Conservation (phyloP, 2,329 filamentous ascomycete species). For the Scleromitrula shiraiana region DNA sequence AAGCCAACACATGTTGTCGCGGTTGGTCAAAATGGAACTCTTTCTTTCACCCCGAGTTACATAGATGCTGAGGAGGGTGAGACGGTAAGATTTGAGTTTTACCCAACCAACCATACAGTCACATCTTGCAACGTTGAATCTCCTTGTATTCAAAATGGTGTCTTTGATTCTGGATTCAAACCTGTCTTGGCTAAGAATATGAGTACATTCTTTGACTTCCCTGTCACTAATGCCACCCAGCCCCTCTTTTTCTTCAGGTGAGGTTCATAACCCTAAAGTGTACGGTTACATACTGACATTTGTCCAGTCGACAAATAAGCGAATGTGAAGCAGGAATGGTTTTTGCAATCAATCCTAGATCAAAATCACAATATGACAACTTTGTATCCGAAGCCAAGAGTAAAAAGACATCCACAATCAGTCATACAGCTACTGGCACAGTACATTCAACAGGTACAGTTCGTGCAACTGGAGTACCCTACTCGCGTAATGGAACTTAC, state of each 20-base stretch:
- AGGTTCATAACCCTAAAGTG: background rate
- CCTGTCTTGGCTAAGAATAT: conserved; percentile 5
- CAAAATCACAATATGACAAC: conserved; percentile 1
- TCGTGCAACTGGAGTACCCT: background rate
- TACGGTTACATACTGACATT: background rate
- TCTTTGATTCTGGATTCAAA: conserved; percentile 12
- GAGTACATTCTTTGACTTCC: conserved; percentile 10
- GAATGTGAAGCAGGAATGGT: conserved; percentile 14
- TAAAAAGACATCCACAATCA: background rate
- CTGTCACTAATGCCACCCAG: conserved; percentile 3
- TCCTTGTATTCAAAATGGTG: conserved; percentile 9
- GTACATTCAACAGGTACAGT: background rate
- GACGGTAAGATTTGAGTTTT: conserved; percentile 10
- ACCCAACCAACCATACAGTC: conserved; percentile 10
- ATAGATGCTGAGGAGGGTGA: conserved; percentile 10
- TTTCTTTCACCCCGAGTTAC: conserved; percentile 8
- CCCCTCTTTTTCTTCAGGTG: conserved; percentile 9
- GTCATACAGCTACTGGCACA: conserved; percentile 4
- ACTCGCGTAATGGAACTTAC: conserved; percentile 3
- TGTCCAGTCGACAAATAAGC: conserved; percentile 4
- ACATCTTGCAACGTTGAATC: conserved; percentile 7
- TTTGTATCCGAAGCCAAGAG: conserved; percentile 6
- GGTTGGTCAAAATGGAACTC: conserved; percentile 10
- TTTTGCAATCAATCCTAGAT: conserved; percentile 13
- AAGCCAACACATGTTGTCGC: conserved; percentile 10